Evolutionary conservation across 306 rosid species (phyloP).

Genomic region (Prunus salicina): DNA sequence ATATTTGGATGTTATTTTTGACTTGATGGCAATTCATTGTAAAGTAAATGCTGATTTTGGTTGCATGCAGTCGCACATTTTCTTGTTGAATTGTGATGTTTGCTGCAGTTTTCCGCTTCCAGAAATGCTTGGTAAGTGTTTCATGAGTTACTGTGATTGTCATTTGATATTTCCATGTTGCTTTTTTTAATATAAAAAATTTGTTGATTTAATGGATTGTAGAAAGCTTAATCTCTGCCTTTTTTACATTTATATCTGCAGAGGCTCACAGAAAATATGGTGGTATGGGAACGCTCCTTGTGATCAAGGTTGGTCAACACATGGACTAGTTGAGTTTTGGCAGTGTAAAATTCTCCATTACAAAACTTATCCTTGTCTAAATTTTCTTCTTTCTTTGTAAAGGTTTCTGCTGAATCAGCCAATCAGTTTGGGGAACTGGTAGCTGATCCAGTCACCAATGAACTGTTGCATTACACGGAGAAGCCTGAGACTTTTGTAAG

Average conservation of each 20-base stretch:
- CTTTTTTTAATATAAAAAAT: not conserved
- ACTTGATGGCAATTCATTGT: not conserved
- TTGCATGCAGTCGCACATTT: constrained; percentile 70
- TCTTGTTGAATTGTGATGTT: constrained; percentile 92
- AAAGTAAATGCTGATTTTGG: constrained; percentile 10
- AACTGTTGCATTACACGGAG: constrained; percentile 92
- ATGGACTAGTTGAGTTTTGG: constrained; percentile 4
- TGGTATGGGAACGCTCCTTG: constrained; percentile 93
- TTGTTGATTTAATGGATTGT: constrained; percentile 12
- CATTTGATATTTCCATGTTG: constrained; percentile 1
- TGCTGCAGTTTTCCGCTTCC: constrained; percentile 93
- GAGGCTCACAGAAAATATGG: constrained; percentile 83
- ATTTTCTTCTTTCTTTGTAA: constrained; percentile 19
- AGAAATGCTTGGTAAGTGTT: constrained; percentile 75
- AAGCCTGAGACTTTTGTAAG: constrained; percentile 98
- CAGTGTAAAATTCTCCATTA: constrained; percentile 1
- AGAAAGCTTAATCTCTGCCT: constrained; percentile 14
- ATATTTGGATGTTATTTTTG: not conserved
- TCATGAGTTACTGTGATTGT: constrained; percentile 22
- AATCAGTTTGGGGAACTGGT: constrained; percentile 86
- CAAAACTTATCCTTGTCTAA: not conserved
- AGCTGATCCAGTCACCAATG: constrained; percentile 83
- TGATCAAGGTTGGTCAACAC: constrained; percentile 62
- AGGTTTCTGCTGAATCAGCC: constrained; percentile 94
- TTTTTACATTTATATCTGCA: constrained; percentile 33